Evolutionary conservation across 2,329 filamentous ascomycete genomes (phyloP), one percentile per base, ranked within the genome.

Genomic region (Cladosporium sp.): DNA sequence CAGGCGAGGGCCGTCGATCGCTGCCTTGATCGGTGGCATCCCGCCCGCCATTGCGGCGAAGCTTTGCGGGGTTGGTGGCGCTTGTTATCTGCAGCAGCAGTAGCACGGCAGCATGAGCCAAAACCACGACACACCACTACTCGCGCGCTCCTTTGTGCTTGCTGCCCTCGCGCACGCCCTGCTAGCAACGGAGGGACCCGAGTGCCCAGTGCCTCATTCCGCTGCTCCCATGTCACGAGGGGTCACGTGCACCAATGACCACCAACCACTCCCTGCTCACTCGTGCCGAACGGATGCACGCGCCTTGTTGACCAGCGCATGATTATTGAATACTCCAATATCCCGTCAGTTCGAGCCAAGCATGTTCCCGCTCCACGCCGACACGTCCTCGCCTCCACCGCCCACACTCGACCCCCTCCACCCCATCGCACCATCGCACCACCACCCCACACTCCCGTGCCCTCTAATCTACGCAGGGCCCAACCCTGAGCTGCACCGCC

Each of bases 1-100:
- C 24, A 45, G 52, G 52, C 52, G 52, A 55, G 40, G 17, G 13
- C 28, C 52, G 50, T 44, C 50, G 52, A 55, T 55, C 52, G 39
- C 13, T 44, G 8, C 51, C 51, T 54, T 42, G 44, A 35, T 54
- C 36, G 51, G 36, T 24, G 36, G 28, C 28, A 20, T 32, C 17
- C 50, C 51, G 25, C 17, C 50, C 51, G 25, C 45, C 45, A 48
- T 48, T 32, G 28, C 44, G 22, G 12, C 32, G 22, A 50, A 35
- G 47, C 47, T 50, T 53, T 54, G 51, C 51, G 51, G 51, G 51
- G 51, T 54, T n/a, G 35, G 2, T n/a, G 42, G 42, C 9, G 20
- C 47, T 20, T 17, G 24, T 40, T 42, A 53, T 53, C 50, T 51
- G 35, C 42, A 25, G 42, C 24, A 34, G 13, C 35, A n/a, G n/a